Percentiles rank a stretch among this genome's conserved stretches.
These are phyloP conservation scores for Melaleuca quinquenervia DNA, from an alignment of 345 rosid genomes.

Conservation along the genomic window DNA sequence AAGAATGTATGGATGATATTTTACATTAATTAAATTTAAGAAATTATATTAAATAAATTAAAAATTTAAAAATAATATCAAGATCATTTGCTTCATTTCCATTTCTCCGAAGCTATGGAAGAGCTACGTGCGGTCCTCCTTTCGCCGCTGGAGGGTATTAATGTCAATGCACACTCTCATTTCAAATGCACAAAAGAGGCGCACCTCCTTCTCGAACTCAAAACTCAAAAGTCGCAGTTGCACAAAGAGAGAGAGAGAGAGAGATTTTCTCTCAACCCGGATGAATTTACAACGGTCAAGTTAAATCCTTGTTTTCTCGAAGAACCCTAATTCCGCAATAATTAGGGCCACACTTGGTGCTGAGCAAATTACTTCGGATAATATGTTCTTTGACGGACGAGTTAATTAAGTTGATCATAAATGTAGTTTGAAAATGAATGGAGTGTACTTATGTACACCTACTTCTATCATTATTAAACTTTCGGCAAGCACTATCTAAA, in stretches of 20 bases:
- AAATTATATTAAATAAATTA: neutral
- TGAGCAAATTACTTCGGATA: neutral
- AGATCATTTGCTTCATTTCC: too few species aligned
- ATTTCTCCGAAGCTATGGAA: too few species aligned
- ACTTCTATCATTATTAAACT: neutral
- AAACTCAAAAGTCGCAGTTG: neutral
- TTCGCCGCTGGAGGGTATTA: neutral
- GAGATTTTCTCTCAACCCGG: neutral
- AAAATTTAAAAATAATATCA: rapidly evolving
- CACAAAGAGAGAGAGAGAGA: too few species aligned
- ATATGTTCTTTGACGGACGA: neutral
- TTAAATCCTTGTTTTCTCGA: neutral
- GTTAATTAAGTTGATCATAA: neutral
- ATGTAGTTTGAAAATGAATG: neutral
- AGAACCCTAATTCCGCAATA: neutral
- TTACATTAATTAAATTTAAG: rapidly evolving
- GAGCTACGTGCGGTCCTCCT: neutral
- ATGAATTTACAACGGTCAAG: neutral
- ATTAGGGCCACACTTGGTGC: neutral
- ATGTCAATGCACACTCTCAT: neutral
- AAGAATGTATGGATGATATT: rapidly evolving
- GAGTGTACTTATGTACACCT: neutral
- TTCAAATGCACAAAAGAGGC: neutral
- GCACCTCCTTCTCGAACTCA: neutral
- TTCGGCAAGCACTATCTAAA: rapidly evolving